Conservation (phyloP, 345 rosid genomes). For the Syzygium aqueum region DNA sequence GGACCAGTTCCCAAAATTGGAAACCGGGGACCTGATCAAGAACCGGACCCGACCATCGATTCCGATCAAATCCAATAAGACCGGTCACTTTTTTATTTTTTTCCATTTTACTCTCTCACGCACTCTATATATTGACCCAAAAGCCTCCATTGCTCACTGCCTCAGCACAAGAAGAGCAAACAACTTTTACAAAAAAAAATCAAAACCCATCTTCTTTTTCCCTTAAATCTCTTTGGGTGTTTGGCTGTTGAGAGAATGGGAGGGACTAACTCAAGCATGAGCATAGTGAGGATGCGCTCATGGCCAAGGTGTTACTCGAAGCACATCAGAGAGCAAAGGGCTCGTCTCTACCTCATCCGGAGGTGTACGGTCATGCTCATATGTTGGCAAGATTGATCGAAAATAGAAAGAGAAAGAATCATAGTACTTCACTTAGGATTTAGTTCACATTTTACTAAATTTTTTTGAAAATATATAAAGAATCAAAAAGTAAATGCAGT, state of each 20-base stretch:
- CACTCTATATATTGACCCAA: not conserved
- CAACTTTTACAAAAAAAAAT: too few species aligned
- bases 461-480: too few species aligned
- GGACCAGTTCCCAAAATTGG: too few species aligned
- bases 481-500: too few species aligned
- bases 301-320: conserved; percentile 46
- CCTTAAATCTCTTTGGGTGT: not conserved
- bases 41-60: too few species aligned
- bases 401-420: too few species aligned
- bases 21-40: too few species aligned
- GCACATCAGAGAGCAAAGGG: conserved; percentile 66
- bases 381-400: conserved; percentile 49
- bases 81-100: too few species aligned
- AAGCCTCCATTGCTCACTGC: not conserved
- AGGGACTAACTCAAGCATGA: not conserved
- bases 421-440: too few species aligned
- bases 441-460: too few species aligned
- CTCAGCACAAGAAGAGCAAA: not conserved
- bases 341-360: conserved; percentile 67
- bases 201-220: not conserved
- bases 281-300: conserved; percentile 14
- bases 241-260: not conserved
- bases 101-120: too few species aligned
- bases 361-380: conserved; percentile 67
- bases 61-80: accelerated